These are phyloP conservation scores for Ascomycota sp. DNA, from an alignment of 2,329 filamentous ascomycete genomes.

Conservation along the genomic window DNA sequence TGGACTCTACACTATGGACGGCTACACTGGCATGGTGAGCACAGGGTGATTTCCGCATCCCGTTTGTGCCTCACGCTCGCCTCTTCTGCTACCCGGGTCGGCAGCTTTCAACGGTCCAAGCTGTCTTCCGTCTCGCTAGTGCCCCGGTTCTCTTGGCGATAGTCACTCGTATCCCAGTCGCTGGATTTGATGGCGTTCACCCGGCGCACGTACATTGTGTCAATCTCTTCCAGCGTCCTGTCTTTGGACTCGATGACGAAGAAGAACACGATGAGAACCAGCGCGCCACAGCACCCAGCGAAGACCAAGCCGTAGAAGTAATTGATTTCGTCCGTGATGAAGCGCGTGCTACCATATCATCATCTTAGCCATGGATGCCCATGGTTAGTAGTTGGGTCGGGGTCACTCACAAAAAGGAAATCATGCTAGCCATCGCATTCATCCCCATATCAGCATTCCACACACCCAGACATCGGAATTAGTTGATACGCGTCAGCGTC, in stretches of 20 bases:
- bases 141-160: constrained; percentile 1
- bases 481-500: no score
- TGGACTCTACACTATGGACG: no score
- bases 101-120: not conserved
- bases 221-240: constrained; percentile 53
- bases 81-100: no score
- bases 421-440: no score
- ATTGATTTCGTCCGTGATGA: constrained; percentile 49
- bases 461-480: no score
- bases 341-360: constrained; percentile 46
- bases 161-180: constrained; percentile 6
- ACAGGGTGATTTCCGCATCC: no score
- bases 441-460: no score
- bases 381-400: no score
- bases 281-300: constrained; percentile 43
- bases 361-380: no score
- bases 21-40: no score
- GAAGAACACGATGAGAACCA: constrained; percentile 49
- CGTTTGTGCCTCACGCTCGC: no score
- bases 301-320: constrained; percentile 55
- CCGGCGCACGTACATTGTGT: constrained; percentile 46
- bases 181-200: constrained; percentile 28
- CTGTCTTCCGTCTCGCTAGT: not conserved
- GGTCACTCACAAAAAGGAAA: constrained; percentile 22
- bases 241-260: constrained; percentile 57